Conservation (phyloP, 768 basidiomycete genomes). For the Lyophyllum semitale region DNA sequence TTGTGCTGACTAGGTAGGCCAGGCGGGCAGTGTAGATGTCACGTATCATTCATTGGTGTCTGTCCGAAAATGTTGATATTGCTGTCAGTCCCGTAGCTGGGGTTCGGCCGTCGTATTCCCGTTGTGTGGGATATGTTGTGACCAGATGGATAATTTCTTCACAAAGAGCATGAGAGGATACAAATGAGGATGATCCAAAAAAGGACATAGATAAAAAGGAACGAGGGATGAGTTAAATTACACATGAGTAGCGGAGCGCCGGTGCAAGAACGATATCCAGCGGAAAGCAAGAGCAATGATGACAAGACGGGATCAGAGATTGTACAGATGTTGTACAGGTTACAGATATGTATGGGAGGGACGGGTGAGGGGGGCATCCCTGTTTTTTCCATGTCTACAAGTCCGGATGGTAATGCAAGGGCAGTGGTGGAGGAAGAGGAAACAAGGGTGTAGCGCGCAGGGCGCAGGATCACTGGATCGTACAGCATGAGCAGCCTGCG, state of each 20-base stretch:
- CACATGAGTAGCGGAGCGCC: constrained; percentile 14
- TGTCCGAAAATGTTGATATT: not conserved
- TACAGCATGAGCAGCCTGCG: constrained; percentile 56
- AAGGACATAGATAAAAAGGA: not conserved
- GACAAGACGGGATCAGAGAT: not conserved
- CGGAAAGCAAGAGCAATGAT: constrained; percentile 1
- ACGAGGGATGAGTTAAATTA: constrained; percentile 13
- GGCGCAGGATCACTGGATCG: constrained; percentile 47
- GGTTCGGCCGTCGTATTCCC: not conserved
- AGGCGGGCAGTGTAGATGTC: too few species aligned
- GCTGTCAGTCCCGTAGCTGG: not conserved
- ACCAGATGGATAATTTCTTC: not conserved
- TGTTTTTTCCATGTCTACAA: constrained; percentile 22
- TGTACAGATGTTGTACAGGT: constrained; percentile 11
- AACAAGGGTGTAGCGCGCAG: not conserved
- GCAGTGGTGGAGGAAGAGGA: not conserved
- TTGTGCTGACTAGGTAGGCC: too few species aligned
- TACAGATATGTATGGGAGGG: constrained; percentile 11
- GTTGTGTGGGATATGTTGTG: too few species aligned
- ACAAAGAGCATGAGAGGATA: not conserved
- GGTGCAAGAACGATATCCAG: constrained; percentile 12
- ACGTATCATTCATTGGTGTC: too few species aligned
- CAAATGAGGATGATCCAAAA: not conserved
- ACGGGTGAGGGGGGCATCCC: constrained; percentile 8
- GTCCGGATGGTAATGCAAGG: constrained; percentile 9